Base-by-base conservation (phyloP, 192 early-diverging fungal genomes). In the Coemansia javaensis region DNA sequence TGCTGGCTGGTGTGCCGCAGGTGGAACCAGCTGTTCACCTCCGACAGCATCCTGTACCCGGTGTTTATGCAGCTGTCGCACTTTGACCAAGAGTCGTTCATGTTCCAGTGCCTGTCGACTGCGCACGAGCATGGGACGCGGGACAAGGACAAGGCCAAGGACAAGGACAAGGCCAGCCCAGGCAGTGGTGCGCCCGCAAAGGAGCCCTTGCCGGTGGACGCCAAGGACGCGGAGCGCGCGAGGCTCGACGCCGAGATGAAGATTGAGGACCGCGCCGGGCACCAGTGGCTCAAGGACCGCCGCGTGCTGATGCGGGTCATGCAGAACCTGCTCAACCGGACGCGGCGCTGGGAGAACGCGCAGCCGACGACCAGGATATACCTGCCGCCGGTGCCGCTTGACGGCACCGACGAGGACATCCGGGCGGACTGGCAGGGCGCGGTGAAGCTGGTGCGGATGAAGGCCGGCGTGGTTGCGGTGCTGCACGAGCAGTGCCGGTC, bases 41-140 rank as follows among this genome's bases (percentile, higher is more conserved):
- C 44, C 45, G 50, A 59, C 13, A 50, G 40, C 2, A 44, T 65
- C 2, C 8, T 73, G 3, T 25, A 50, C 13, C 69, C 62, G 22
- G 22, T 60, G 14, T 47, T 73, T 3, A 12, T 15, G 30, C 69
- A 65, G 36, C 15, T 60, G 27, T 65, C 62, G 14, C 69, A 73
- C 41, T 73, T 61, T 53, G 69, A 73, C 40, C 69, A 73, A 20
- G 69, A 73, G 50, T 59, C 69, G 15, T 39, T 73, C 4, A 50
- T 73, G 48, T 64, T 59, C 46, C 57, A 53, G 31, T 50, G 58
- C 7, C 43, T 72, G 35, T 61, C 56, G 7, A 52, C 16, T 10
- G 61, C 48, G 0, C 57, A 63, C 36, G 57, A 25, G 15, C 50
- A 40, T 3, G 30, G 12, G n/a, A n/a, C n/a, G n/a, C n/a, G n/a